Base-by-base conservation (phyloP, 768 basidiomycete species). In the Amanita inopinata region DNA sequence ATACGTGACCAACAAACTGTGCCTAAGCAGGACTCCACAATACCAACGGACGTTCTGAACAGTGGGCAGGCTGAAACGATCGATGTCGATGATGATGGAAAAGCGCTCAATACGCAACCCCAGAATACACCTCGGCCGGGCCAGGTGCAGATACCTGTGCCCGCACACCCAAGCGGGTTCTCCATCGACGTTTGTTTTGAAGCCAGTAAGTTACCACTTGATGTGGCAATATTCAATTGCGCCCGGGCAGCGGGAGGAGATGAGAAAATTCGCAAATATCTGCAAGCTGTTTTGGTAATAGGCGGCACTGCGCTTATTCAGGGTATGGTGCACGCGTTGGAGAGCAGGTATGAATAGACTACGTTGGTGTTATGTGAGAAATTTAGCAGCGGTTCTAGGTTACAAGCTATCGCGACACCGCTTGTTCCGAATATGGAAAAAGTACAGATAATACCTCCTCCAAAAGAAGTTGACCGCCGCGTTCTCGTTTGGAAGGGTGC, bases 401-500 rank as follows among this genome's bases (percentile, higher is more conserved):
- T 89, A 33, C 84, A 88, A 55, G 88, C 84, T 0, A 89, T 90
- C 42, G 84, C 85, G 7, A 86, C 83, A 6, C 84, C 87, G 4
- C 61, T 93, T 31, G 81, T 88, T 11, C 73, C 75, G 11, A 81
- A 80, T 55, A 88, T 92, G 78, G 83, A 86, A 55, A 86, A 84
- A 52, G 84, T 94, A 5, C 79, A 83, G 50, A 87, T 96, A 46
- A 85, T 98, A 34, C 88, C 91, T n/a, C 84, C 91, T 2, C 92
- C 93, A 1, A 85, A 92, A 57, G 89, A 91, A 47, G 76, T 97
- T 33, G 92, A 98, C 60, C 90, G 89, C 4, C 74, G 79, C 18
- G 80, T 90, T 27, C 73, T 98, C 23, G 80, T 80, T 11, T 99
- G 96, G 96, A 97, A 97, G 60, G 96, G 96, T 7, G 90, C 83